Evolutionary conservation across 75 land plant species (phyloP), one percentile per base, ranked within the genome.

Genomic region (Pseudotsuga menziesii): DNA sequence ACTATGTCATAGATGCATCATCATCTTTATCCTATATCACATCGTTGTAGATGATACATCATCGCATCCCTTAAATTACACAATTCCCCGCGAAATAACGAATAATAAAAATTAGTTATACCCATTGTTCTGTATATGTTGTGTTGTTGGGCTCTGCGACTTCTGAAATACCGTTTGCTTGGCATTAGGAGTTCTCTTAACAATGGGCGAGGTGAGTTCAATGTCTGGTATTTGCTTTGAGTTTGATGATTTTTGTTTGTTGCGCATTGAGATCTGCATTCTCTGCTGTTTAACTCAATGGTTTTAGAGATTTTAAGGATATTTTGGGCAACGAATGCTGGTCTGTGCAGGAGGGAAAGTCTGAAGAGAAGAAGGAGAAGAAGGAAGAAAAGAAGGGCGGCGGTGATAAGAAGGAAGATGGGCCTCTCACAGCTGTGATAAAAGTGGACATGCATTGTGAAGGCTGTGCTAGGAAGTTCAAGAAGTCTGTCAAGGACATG

Each of bases 371-470:
- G 44, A 41, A 70, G 36, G 58, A 35, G 36, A 59, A 78, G 16
- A 32, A 25, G 73, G 39, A 78, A n/a, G 62, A 79, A 67, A 76
- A 82, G 76, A 74, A 79, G 56, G 75, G 78, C 0, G 72, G 72
- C 9, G 72, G 72, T 36, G 73, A 78, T 57, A 72, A 78, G 35
- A 72, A 78, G 32, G 79, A 72, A 26, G 77, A 79, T 59, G 70
- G 48, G 13, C 67, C 79, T 5, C 70, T 72, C 12, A 67, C 78
- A 15, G 85, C 77, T 14, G 83, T 87, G 2, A 55, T 87, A 19
- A 87, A 84, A 79, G 78, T 82, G 56, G 91, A 89, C 54, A 83
- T 89, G 84, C 86, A 89, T 63, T 89, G 91, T 75, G 86, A 89
- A 17, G 91, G 91, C 32, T 89, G 91, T 78, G 84, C 83, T n/a